These are phyloP conservation scores for Solanum chilense DNA, from an alignment of 257 asterid genomes.

Conservation along the genomic window DNA sequence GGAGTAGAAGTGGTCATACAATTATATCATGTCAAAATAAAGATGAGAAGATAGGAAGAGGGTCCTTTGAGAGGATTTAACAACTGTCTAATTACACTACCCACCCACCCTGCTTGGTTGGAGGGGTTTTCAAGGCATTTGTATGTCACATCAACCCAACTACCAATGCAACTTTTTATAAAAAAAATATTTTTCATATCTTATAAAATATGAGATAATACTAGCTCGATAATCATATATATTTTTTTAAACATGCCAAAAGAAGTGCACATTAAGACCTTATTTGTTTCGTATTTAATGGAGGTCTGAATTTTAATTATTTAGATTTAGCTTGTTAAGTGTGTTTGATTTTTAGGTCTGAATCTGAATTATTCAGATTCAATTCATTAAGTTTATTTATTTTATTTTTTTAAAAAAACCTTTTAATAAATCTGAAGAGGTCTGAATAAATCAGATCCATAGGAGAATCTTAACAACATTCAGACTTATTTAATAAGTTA, in stretches of 20 bases:
- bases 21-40: neutral
- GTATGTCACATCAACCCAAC: neutral
- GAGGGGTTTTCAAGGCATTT: neutral
- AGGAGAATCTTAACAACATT: too few species aligned
- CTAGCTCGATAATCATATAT: neutral
- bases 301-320: too few species aligned
- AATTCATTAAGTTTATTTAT: fast-evolving
- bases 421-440: too few species aligned
- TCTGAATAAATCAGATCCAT: too few species aligned
- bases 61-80: neutral
- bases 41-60: neutral
- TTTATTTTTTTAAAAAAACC: too few species aligned
- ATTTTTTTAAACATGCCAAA: too few species aligned
- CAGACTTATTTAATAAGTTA: too few species aligned
- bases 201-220: neutral
- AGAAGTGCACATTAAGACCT: too few species aligned
- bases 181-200: neutral
- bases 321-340: too few species aligned
- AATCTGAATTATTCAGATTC: too few species aligned
- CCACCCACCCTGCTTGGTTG: neutral
- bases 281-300: too few species aligned
- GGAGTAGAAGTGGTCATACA: neutral
- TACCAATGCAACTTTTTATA: neutral
- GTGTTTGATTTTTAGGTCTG: too few species aligned
- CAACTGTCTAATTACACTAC: neutral